Evolutionary conservation across 2,329 filamentous ascomycete species (phyloP).

Genomic region (Aureobasidium pullulans): DNA sequence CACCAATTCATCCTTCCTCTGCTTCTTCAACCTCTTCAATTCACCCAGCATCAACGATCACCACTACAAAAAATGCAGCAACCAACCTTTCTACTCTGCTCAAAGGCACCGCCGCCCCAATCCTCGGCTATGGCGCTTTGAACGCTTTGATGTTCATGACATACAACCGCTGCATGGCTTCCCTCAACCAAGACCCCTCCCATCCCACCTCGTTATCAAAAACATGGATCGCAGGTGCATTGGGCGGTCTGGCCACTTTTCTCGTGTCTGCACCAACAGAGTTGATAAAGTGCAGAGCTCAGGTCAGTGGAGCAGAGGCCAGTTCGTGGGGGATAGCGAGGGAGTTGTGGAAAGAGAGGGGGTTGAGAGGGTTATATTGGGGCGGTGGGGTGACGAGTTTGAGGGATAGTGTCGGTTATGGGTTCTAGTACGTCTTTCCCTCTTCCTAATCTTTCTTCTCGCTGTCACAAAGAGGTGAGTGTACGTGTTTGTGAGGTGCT

Average conservation of each 20-base stretch:
- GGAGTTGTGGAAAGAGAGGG: conserved; percentile 29
- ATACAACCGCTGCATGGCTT: conserved; percentile 74
- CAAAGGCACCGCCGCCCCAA: conserved; percentile 70
- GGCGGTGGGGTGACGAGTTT: conserved; percentile 76
- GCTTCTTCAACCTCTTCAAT: neutral
- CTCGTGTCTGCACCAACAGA: conserved; percentile 82
- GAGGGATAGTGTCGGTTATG: conserved; percentile 86
- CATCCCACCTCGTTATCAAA: conserved; percentile 30
- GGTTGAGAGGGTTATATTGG: conserved; percentile 66
- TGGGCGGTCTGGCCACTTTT: conserved; percentile 79
- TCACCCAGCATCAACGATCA: neutral
- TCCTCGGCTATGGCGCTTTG: conserved; percentile 82
- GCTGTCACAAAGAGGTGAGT: no score
- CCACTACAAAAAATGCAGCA: conserved; percentile 4
- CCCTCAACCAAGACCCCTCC: conserved; percentile 36
- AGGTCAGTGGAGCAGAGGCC: conserved; percentile 45
- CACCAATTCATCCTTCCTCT: neutral
- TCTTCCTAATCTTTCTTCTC: neutral
- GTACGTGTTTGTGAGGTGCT: neutral
- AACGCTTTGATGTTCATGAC: conserved; percentile 85
- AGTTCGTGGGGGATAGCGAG: conserved; percentile 23
- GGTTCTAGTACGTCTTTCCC: conserved; percentile 62
- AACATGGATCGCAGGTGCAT: conserved; percentile 71
- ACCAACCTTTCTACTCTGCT: conserved; percentile 22
- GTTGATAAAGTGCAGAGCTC: conserved; percentile 80